A percentile compares a stretch with the other conserved stretches of the same genome.
Conservation (phyloP, 2,329 filamentous ascomycete species). For the Lecanosticta acicola region DNA sequence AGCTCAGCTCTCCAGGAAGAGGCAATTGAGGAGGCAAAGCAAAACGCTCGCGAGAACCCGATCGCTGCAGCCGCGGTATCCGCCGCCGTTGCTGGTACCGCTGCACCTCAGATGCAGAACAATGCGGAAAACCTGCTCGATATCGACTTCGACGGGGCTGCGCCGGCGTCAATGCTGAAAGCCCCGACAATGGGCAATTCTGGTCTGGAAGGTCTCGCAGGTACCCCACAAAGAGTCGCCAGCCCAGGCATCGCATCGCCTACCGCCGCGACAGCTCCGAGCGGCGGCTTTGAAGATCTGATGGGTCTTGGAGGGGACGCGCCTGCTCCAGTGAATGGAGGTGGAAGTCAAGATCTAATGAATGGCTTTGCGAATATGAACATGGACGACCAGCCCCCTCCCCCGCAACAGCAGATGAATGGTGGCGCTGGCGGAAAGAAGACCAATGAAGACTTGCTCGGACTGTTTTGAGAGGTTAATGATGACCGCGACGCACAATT, state of each 20-base stretch:
- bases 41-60: slow-evolving; percentile 89
- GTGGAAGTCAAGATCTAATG: slow-evolving; percentile 54
- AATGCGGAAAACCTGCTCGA: slow-evolving; percentile 94
- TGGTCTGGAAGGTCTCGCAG: slow-evolving; percentile 51
- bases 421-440: slow-evolving; percentile 44
- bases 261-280: slow-evolving; percentile 38
- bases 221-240: slow-evolving; percentile 63
- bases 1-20: slow-evolving; percentile 92
- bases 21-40: slow-evolving; percentile 90
- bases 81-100: slow-evolving; percentile 50
- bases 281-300: slow-evolving; percentile 69
- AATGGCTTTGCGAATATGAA: slow-evolving; percentile 81
- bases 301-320: slow-evolving; percentile 55
- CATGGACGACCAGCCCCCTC: slow-evolving; percentile 62
- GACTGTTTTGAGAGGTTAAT: slow-evolving; percentile 45
- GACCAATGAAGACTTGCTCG: slow-evolving; percentile 51
- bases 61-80: slow-evolving; percentile 79
- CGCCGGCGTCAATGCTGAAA: slow-evolving; percentile 76
- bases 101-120: slow-evolving; percentile 49
- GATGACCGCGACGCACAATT: neutral
- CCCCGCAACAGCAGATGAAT: slow-evolving; percentile 57
- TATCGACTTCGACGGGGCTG: slow-evolving; percentile 90
- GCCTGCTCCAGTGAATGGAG: slow-evolving; percentile 23
- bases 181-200: slow-evolving; percentile 48
- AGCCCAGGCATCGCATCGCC: slow-evolving; percentile 52